Conservation (phyloP, 345 rosid species). For the Hirschfeldia incana region DNA sequence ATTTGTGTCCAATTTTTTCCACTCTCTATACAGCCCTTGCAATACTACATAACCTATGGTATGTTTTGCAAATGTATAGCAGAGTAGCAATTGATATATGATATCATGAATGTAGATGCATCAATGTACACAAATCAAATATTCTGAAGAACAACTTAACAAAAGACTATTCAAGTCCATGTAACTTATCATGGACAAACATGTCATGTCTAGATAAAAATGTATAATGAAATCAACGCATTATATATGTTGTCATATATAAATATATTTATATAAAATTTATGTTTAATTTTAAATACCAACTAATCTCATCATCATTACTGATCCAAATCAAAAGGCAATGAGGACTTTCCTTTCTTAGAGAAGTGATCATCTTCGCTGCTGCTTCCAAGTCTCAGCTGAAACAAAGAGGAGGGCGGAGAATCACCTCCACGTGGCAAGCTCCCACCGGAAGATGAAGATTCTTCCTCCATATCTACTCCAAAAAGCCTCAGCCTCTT, state of each 20-base stretch:
- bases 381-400: slow-evolving; percentile 35
- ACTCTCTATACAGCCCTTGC: slow-evolving; percentile 2
- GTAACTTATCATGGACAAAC: neutral
- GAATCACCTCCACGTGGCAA: slow-evolving; percentile 33
- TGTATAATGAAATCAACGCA: slow-evolving; percentile 25
- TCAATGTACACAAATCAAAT: neutral
- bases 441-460: slow-evolving; percentile 36
- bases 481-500: slow-evolving; percentile 66
- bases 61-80: slow-evolving; percentile 24
- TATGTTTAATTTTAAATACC: neutral
- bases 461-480: slow-evolving; percentile 53
- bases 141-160: slow-evolving; percentile 1
- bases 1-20: neutral
- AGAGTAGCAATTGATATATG: neutral
- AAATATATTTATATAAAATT: slow-evolving; percentile 8
- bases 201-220: neutral
- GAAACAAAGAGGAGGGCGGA: slow-evolving; percentile 26
- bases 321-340: slow-evolving; percentile 68
- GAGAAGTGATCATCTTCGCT: slow-evolving; percentile 31
- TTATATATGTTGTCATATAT: slow-evolving; percentile 22
- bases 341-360: slow-evolving; percentile 67
- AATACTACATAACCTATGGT: slow-evolving; percentile 13
- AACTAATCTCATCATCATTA: slow-evolving; percentile 34
- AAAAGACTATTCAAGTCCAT: slow-evolving; percentile 7
- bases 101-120: neutral